Evolutionary conservation across 805 yeast species (phyloP).

Genomic region (Teunomyces aglyptinius): DNA sequence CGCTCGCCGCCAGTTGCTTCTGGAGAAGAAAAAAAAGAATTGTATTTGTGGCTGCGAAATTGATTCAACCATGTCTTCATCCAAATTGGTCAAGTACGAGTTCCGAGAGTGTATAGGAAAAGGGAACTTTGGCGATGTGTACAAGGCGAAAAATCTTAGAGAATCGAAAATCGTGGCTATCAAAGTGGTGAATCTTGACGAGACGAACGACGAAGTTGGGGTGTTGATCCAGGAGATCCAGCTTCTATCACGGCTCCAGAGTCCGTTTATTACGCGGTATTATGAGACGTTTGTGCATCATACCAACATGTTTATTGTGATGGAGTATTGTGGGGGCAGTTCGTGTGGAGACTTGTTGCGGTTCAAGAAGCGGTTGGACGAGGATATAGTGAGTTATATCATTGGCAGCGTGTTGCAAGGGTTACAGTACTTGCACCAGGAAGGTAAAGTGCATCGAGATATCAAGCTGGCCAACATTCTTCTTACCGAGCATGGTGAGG

Average conservation of each 20-base stretch:
- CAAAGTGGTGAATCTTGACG: conserved; percentile 82
- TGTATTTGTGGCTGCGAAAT: conserved; percentile 13
- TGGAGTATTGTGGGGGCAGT: conserved; percentile 97
- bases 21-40: neutral
- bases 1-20: too few species aligned
- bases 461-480: conserved; percentile 87
- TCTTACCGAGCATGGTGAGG: conserved; percentile 62
- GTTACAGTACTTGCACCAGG: conserved; percentile 69
- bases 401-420: conserved; percentile 67
- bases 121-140: conserved; percentile 89
- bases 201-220: conserved; percentile 70
- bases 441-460: conserved; percentile 82
- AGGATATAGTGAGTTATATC: conserved; percentile 60
- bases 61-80: neutral
- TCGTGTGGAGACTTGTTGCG: conserved; percentile 77
- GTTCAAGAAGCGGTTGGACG: conserved; percentile 52
- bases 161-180: conserved; percentile 64
- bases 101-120: conserved; percentile 65
- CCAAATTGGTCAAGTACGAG: conserved; percentile 14
- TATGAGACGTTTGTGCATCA: conserved; percentile 63
- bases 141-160: conserved; percentile 44
- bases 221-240: conserved; percentile 74
- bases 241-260: conserved; percentile 62
- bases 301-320: conserved; percentile 77
- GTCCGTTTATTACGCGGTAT: conserved; percentile 63